A percentile compares a stretch with the other conserved stretches of the same genome.
Conservation (phyloP, 306 rosid species). For the Vigna unguiculata region DNA sequence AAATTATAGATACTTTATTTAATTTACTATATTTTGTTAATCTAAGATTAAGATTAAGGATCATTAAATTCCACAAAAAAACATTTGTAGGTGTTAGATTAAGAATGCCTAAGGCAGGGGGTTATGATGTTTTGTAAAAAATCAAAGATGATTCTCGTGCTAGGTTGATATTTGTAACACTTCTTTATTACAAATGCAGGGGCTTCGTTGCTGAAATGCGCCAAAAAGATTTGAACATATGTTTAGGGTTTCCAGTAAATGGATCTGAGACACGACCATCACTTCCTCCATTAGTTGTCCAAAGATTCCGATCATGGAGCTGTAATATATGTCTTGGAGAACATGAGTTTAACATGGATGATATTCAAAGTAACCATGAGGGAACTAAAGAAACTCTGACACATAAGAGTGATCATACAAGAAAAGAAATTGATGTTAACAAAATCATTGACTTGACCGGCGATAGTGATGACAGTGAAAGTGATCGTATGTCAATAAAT, state of each 20-base stretch:
- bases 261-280: conserved; percentile 48
- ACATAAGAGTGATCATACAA: conserved; percentile 19
- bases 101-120: no score
- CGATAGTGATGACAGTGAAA: neutral
- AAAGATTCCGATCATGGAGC: conserved; percentile 58
- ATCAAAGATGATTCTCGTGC: neutral
- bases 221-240: conserved; percentile 59
- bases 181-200: conserved; percentile 52
- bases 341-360: neutral
- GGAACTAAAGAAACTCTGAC: conserved; percentile 44
- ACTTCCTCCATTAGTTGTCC: conserved; percentile 62
- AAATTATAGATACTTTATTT: no score
- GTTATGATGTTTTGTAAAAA: neutral
- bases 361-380: conserved; percentile 2
- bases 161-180: conserved; percentile 3
- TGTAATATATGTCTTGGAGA: conserved; percentile 59
- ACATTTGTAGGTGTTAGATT: no score
- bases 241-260: conserved; percentile 64
- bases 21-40: no score
- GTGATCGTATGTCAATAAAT: conserved; percentile 25
- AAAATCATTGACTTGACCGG: conserved; percentile 16
- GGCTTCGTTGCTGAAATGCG: conserved; percentile 72
- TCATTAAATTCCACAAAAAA: no score
- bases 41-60: no score
- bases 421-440: conserved; percentile 40